Evolutionary conservation across 202 grass and related monocot species (phyloP).

Genomic region (Carex arenaria): DNA sequence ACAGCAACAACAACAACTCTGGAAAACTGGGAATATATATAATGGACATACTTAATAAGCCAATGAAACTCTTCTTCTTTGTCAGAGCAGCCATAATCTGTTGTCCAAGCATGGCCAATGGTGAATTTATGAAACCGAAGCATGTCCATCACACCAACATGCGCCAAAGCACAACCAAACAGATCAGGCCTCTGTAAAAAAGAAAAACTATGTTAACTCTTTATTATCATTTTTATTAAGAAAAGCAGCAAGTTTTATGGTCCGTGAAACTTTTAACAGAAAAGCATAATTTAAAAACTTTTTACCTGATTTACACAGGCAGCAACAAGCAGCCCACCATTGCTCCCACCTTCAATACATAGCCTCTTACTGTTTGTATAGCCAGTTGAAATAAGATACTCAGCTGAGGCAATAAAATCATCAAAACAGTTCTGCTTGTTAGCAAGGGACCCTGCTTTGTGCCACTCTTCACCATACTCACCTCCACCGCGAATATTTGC

Average conservation of each 20-base stretch:
- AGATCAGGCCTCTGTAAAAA: conserved; percentile 75
- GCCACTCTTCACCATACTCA: conserved; percentile 99
- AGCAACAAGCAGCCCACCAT: conserved; percentile 88
- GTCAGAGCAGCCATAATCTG: conserved; percentile 92
- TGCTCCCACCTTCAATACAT: conserved; percentile 96
- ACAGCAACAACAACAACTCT: neutral
- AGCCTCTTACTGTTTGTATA: conserved; percentile 59
- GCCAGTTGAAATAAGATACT: conserved; percentile 59
- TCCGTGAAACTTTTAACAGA: neutral
- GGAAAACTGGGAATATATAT: neutral
- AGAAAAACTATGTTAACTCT: neutral
- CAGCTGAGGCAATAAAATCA: conserved; percentile 75
- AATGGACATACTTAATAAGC: conserved; percentile 72
- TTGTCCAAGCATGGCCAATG: conserved; percentile 98
- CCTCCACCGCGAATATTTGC: conserved; percentile 95
- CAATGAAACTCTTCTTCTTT: conserved; percentile 73
- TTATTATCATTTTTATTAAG: neutral
- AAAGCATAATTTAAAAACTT: neutral
- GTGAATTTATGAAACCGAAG: conserved; percentile 98
- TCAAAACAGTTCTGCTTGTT: conserved; percentile 97
- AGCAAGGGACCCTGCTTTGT: conserved; percentile 84
- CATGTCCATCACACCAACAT: conserved; percentile 99
- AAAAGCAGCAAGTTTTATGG: neutral
- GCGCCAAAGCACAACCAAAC: conserved; percentile 86
- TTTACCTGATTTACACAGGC: conserved; percentile 83